phyloP scores from a whole-genome alignment of 768 basidiomycete genomes.

The Auricularia cornea region DNA sequence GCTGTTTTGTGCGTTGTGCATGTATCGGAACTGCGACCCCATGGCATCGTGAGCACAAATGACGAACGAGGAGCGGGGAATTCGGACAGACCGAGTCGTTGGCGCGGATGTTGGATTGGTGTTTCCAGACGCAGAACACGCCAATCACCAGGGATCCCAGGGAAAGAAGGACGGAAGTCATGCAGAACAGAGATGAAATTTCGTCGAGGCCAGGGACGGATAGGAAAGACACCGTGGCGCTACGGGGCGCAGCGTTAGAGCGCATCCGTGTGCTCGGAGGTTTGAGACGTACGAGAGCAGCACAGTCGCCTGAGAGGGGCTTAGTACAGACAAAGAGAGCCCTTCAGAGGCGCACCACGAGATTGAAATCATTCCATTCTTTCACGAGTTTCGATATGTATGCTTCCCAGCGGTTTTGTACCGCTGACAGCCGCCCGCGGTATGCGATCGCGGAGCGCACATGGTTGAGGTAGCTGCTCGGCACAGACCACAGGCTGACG shows the following conservation, averaged over 20 bases:
- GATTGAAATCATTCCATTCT: constrained; percentile 49
- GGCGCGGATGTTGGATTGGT: constrained; percentile 39
- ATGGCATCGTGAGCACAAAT: neutral
- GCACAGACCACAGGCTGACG: constrained; percentile 43
- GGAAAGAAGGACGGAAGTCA: constrained; percentile 40
- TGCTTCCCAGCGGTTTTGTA: constrained; percentile 42
- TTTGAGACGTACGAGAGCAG: neutral
- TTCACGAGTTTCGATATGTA: constrained; percentile 43
- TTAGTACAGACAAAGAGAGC: neutral
- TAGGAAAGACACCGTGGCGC: constrained; percentile 44
- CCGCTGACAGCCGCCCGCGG: constrained; percentile 38
- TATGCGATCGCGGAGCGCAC: constrained; percentile 41
- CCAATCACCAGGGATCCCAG: constrained; percentile 49
- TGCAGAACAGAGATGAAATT: constrained; percentile 24
- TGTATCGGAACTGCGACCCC: constrained; percentile 39
- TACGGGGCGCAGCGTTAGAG: constrained; percentile 10
- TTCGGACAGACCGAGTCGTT: constrained; percentile 33
- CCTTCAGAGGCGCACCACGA: constrained; percentile 35
- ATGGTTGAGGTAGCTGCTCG: constrained; percentile 42
- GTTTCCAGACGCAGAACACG: constrained; percentile 49
- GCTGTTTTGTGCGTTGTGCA: constrained; percentile 41
- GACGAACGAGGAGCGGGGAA: too few species aligned
- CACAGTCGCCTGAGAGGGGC: constrained; percentile 31
- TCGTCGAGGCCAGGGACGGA: constrained; percentile 34
- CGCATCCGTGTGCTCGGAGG: neutral